Evolutionary conservation across 805 yeast genomes (phyloP).

Genomic region (Wickerhamomyces mucosus): DNA sequence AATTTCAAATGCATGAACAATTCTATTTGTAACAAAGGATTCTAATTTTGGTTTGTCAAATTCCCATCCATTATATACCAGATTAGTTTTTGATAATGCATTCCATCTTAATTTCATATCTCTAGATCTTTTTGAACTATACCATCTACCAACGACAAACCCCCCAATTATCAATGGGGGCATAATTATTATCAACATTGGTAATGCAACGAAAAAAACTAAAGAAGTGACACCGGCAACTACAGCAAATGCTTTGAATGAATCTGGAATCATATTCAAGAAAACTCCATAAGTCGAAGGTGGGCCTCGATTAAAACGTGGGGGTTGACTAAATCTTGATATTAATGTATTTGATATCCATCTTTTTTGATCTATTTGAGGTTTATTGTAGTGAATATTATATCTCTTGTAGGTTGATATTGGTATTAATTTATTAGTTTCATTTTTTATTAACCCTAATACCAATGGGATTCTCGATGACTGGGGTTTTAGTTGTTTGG

Average conservation of each 20-base stretch:
- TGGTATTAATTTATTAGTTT: too few relatives aligned
- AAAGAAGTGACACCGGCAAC: constrained; percentile 9
- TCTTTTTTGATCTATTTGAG: neutral
- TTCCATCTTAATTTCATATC: constrained; percentile 13
- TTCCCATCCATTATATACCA: constrained; percentile 11
- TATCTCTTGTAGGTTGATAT: too few relatives aligned
- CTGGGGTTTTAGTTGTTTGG: too few relatives aligned
- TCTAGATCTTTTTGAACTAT: constrained; percentile 4
- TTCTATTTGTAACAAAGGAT: constrained; percentile 8
- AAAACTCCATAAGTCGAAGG: constrained; percentile 6
- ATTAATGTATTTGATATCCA: neutral
- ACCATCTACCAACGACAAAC: constrained; percentile 7
- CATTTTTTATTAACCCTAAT: too few relatives aligned
- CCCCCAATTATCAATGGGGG: constrained; percentile 18
- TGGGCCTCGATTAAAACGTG: constrained; percentile 11
- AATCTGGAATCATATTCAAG: constrained; percentile 8
- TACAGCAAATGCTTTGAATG: constrained; percentile 3
- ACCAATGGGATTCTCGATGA: too few relatives aligned
- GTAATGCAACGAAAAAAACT: constrained; percentile 10
- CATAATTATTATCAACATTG: constrained; percentile 14
- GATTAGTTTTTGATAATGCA: constrained; percentile 6
- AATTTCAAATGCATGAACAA: constrained; percentile 10
- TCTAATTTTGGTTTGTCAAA: constrained; percentile 8
- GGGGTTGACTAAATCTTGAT: constrained; percentile 2
- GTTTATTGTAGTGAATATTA: too few relatives aligned